phyloP scores from a whole-genome alignment of 345 rosid species.

The Pistacia integerrima region DNA sequence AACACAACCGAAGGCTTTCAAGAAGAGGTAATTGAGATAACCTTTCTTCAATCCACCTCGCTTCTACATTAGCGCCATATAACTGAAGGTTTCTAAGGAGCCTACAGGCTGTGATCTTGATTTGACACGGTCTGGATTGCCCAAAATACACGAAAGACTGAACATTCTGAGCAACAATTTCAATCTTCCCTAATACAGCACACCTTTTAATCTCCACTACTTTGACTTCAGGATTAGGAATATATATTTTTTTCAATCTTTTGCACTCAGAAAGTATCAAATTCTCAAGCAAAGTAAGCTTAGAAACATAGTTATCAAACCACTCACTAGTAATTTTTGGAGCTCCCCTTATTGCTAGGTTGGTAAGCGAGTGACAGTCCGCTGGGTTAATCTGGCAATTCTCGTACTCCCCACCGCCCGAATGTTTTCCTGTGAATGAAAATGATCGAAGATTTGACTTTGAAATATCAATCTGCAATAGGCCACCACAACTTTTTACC shows the following conservation, averaged over 20 bases:
- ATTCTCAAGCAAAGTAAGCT: not conserved
- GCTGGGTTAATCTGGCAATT: not conserved
- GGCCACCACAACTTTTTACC: not conserved
- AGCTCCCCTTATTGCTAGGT: not conserved
- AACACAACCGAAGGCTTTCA: not conserved
- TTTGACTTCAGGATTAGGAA: not conserved
- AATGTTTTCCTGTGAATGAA: not conserved
- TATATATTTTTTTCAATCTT: not conserved
- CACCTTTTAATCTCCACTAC: not conserved
- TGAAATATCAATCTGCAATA: not conserved
- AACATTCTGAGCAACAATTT: not conserved
- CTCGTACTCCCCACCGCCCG: not conserved
- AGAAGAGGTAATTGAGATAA: not conserved
- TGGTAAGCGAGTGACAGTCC: not conserved
- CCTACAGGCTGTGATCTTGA: not conserved
- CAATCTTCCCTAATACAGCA: not conserved
- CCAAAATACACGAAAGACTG: not conserved
- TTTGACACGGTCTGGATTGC: not conserved
- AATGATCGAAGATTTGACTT: not conserved
- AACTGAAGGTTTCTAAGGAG: not conserved
- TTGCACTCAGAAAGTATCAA: not conserved
- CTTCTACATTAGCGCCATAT: not conserved
- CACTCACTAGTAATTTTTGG: not conserved
- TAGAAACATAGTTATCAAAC: not conserved
- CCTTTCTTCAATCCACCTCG: not conserved